Evolutionary conservation across 2,329 filamentous ascomycete species (phyloP).

Genomic region (Leptographium galeiforme): DNA sequence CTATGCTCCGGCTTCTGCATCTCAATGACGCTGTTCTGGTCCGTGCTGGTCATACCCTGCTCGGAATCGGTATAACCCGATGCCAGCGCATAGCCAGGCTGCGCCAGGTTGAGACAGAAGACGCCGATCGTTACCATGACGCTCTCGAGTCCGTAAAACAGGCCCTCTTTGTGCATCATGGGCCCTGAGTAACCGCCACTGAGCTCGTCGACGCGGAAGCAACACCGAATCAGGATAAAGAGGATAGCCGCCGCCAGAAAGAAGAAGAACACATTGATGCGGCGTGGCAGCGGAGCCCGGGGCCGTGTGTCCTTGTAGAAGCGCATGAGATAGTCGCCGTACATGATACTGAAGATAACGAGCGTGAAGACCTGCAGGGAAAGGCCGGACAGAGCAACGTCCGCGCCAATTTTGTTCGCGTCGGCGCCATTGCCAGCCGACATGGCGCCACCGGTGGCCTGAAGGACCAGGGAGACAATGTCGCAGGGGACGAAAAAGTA

Average conservation of each 20-base stretch:
- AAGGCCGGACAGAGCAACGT: conserved; percentile 40
- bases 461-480: conserved; percentile 38
- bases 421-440: conserved; percentile 29
- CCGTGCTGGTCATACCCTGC: too few relatives aligned
- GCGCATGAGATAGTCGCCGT: conserved; percentile 33
- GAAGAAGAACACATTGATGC: conserved; percentile 27
- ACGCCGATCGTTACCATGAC: conserved; percentile 16
- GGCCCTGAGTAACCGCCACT: conserved; percentile 45
- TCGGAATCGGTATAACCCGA: too few relatives aligned
- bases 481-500: conserved; percentile 39
- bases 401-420: conserved; percentile 28
- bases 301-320: conserved; percentile 15
- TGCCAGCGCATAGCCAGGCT: conserved; percentile 11
- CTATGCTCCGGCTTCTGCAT: too few relatives aligned
- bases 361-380: conserved; percentile 45
- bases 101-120: conserved; percentile 8
- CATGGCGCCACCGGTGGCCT: conserved; percentile 41
- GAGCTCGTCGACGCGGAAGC: conserved; percentile 48
- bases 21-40: too few relatives aligned
- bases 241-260: conserved; percentile 40
- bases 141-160: conserved; percentile 43
- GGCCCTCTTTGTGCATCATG: conserved; percentile 34
- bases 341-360: conserved; percentile 33
- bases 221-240: conserved; percentile 44
- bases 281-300: neutral